These are phyloP conservation scores for Pseudozyma tsukubaensis DNA, from an alignment of 1,284 basidiomycete genomes.

Conservation along the genomic window DNA sequence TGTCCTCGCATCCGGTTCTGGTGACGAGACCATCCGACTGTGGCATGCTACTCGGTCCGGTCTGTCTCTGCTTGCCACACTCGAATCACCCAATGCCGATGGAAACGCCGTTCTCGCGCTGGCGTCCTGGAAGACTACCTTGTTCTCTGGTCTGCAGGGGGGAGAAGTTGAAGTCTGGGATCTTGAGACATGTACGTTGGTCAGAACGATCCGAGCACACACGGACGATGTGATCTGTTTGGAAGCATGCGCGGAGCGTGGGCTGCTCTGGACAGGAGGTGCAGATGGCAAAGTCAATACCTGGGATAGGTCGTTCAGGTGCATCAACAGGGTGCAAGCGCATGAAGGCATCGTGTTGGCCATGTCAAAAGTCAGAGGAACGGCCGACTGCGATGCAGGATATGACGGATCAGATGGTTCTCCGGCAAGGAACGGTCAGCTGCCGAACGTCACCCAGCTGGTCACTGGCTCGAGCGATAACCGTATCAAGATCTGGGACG, in stretches of 20 bases:
- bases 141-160: slow-evolving; percentile 92
- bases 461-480: slow-evolving; percentile 58
- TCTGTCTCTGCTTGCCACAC: slow-evolving; percentile 73
- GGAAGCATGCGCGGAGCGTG: slow-evolving; percentile 63
- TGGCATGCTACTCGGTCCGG: slow-evolving; percentile 75
- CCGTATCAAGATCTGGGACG: slow-evolving; percentile 65
- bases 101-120: slow-evolving; percentile 79
- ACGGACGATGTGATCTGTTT: slow-evolving; percentile 71
- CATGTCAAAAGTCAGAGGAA: slow-evolving; percentile 22
- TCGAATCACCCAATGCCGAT: slow-evolving; percentile 69
- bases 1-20: slow-evolving; percentile 70
- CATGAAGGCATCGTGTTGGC: slow-evolving; percentile 44
- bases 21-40: slow-evolving; percentile 90
- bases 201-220: slow-evolving; percentile 86
- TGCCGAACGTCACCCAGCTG: slow-evolving; percentile 26
- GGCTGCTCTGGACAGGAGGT: slow-evolving; percentile 51
- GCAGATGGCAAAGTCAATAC: slow-evolving; percentile 58
- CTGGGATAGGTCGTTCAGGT: slow-evolving; percentile 55
- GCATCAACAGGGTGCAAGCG: slow-evolving; percentile 60
- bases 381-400: not conserved
- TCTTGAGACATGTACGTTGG: slow-evolving; percentile 84
- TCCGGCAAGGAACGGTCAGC: too few species aligned
- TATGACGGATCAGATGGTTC: not conserved
- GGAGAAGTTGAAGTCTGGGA: slow-evolving; percentile 91
- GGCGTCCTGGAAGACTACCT: slow-evolving; percentile 78